Evolutionary conservation across 129 eudicot species (phyloP).

Genomic region (Kitagawia praeruptora): DNA sequence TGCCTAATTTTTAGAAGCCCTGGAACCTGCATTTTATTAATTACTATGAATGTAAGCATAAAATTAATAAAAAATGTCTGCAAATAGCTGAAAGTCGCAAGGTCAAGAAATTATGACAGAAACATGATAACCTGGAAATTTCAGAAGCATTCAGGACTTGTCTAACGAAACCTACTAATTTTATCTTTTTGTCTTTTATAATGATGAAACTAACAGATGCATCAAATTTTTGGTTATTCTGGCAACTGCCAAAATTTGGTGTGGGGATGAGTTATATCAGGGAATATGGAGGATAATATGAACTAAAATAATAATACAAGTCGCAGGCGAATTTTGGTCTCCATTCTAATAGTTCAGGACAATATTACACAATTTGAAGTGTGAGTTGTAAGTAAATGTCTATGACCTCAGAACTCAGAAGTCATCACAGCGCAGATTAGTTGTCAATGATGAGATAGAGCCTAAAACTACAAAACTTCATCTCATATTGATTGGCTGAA

Average conservation of each 20-base stretch:
- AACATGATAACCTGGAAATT: neutral
- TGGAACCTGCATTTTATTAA: constrained; percentile 39
- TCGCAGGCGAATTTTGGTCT: neutral
- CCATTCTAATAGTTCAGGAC: neutral
- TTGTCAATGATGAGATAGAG: neutral
- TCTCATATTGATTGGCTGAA: neutral
- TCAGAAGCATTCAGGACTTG: neutral
- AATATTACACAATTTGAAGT: neutral
- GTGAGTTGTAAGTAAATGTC: neutral
- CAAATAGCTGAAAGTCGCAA: neutral
- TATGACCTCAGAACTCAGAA: neutral
- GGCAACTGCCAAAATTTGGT: neutral
- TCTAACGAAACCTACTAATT: neutral
- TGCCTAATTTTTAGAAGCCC: constrained; percentile 46
- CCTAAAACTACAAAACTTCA: neutral
- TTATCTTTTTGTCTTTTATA: neutral
- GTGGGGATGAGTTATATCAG: neutral
- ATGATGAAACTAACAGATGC: neutral
- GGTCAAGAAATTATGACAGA: neutral
- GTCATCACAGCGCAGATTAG: neutral
- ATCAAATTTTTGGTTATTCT: neutral
- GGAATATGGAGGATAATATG: neutral
- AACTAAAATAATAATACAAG: neutral
- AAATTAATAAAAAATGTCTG: too few relatives aligned
- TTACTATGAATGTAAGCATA: neutral